Evolutionary conservation across 2,329 filamentous ascomycete species (phyloP), one percentile per base, ranked within the genome.

Genomic region (Aspergillus sp.): DNA sequence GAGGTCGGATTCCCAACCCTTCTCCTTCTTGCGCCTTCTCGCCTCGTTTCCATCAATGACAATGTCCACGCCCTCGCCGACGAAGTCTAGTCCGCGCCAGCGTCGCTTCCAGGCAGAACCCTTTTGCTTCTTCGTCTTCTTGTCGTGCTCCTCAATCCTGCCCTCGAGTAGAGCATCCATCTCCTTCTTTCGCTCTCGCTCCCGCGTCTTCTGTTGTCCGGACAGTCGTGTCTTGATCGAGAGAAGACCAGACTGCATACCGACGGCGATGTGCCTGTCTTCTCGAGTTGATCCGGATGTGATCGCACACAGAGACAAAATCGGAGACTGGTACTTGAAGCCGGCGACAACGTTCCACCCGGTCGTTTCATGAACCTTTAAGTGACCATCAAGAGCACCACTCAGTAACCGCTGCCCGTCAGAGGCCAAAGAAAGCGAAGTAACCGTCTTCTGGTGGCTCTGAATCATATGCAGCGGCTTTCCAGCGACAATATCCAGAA

Each of bases 371-470:
- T 96, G 98, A 40, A 99, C 87, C 78, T 99, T 99, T 78, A 98
- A 88, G 76, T 98, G 95, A 9, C 95, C 96, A 73, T 99, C 95
- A 46, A 99, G 82, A 19, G 89, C 92, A 75, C 92, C 95, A 63
- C 89, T 93, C 54, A 99, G 84, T 56, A 99, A 82, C 51, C 95
- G 86, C 51, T 86, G 86, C 47, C 90, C 90, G 65, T 90, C 86
- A 45, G 91, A 93, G 7, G 92, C 93, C 35, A 96, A 80, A 52
- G 89, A 88, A 55, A 99, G 82, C 7, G 90, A 88, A 0, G 95
- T 98, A 59, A 99, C 93, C 0, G 95, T 96, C 85, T 98, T 99
- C 72, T 99, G 95, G 76, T 99, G 95, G 73, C 96, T 98, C 66
- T 88, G 88, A 62, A 99, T 88, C 70, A 96, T 81, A 66, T 92